phyloP scores from a whole-genome alignment of 2,329 filamentous ascomycete species.

The Fusarium haematococcum region DNA sequence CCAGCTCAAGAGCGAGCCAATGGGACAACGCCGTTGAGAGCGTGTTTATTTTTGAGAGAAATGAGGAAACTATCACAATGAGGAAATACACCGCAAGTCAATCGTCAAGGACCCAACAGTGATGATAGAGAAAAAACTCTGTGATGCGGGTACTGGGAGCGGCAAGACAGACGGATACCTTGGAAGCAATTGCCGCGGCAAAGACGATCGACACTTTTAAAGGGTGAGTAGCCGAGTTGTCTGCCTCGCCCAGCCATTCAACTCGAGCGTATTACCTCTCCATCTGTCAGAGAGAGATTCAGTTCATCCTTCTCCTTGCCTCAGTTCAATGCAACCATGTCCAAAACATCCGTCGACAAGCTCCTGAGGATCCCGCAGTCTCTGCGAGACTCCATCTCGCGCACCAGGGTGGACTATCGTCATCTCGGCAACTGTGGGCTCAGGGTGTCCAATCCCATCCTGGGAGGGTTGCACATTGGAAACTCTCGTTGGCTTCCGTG shows the following conservation, averaged over 20 bases:
- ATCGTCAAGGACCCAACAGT: not conserved
- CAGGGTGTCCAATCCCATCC: constrained; percentile 4
- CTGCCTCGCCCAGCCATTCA: not conserved
- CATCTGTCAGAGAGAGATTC: not conserved
- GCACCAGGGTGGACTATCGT: not conserved
- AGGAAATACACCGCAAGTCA: not conserved
- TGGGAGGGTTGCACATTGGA: constrained; percentile 1
- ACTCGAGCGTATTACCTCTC: not conserved
- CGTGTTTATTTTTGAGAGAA: not conserved
- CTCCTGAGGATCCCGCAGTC: not conserved
- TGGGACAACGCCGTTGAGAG: not conserved
- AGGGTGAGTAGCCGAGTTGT: not conserved
- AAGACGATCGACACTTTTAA: not conserved
- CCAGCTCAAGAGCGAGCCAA: not conserved
- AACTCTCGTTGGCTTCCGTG: constrained; percentile 6
- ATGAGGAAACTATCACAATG: not conserved
- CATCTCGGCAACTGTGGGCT: not conserved
- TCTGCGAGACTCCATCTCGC: not conserved
- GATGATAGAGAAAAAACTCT: not conserved
- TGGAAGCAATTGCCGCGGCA: not conserved
- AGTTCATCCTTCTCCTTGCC: not conserved
- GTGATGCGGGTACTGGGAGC: not conserved
- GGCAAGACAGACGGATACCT: not conserved
- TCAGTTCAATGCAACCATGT: not conserved
- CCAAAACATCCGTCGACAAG: constrained; percentile 5